These are phyloP conservation scores for Saccharomycopsis sp. DNA, from an alignment of 805 yeast species.

Conservation along the genomic window DNA sequence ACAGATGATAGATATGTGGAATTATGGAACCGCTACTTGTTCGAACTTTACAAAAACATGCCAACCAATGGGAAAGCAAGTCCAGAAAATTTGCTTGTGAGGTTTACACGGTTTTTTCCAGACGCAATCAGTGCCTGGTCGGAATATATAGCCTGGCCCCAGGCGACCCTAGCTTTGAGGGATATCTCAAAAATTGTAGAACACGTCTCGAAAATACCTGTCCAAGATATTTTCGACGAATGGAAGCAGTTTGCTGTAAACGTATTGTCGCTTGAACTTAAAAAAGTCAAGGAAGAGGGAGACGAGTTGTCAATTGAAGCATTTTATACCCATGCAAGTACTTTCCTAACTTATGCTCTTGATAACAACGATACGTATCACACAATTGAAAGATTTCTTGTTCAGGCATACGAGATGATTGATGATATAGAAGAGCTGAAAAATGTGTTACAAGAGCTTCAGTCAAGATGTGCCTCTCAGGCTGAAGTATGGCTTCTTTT, in stretches of 20 bases:
- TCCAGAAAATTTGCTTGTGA: background rate
- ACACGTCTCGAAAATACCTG: background rate
- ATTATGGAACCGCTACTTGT: background rate
- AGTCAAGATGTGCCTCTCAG: conserved; percentile 29
- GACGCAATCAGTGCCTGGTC: background rate
- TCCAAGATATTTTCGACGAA: background rate
- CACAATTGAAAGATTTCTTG: conserved; percentile 37
- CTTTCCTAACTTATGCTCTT: conserved; percentile 27
- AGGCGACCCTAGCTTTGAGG: background rate
- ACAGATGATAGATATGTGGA: background rate
- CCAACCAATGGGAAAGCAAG: background rate
- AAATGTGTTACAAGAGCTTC: conserved; percentile 24
- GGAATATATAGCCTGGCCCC: background rate
- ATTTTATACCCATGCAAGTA: conserved; percentile 1
- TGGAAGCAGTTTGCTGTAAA: background rate
- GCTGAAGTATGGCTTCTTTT: conserved; percentile 41
- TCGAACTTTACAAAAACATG: background rate
- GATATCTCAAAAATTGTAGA: background rate
- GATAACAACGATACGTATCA: conserved; percentile 33
- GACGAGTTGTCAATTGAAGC: background rate
- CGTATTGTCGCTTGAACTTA: background rate
- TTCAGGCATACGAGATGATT: conserved; percentile 30
- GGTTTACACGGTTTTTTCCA: background rate
- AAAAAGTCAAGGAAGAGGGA: background rate
- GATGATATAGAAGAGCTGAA: conserved; percentile 30